Evolutionary conservation across 2,329 filamentous ascomycete species (phyloP), one percentile per base, ranked within the genome.

Genomic region (Aspergillus bombycis): DNA sequence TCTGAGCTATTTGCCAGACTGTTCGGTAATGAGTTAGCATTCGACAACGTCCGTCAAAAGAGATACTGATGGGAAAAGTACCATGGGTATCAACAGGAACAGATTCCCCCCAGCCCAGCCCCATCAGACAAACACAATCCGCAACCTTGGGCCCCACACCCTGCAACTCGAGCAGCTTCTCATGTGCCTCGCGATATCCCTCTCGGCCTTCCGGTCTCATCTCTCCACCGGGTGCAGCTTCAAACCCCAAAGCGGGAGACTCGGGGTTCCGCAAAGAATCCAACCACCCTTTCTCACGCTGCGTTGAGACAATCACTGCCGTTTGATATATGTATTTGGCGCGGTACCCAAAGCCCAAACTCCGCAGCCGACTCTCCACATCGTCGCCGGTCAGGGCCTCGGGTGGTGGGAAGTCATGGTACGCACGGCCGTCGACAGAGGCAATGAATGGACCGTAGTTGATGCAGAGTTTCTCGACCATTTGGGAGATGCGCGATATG

Each of bases 81-180:
- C 83, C 86, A 79, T 99, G 96, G 1, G 96, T 99, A 77, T 99
- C 95, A 36, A 99, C 92, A 0, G 95, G 95, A 1, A 99, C 94
- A 3, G 94, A 89, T 78, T 98, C 94, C 36, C 91, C 91, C 94
- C 96, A 99, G 32, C 94, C 94, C 16, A 99, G 81, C 0, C 96
- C 96, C 91, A 99, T 97, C 23, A 99, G 82, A 74, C 92, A 97
- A 9, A 98, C 94, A 74, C 96, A 99, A 76, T 99, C 96, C 7
- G 95, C 91, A 0, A 99, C 95, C 77, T 99, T 99, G 0, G 96
- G 95, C 0, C 95, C 95, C 7, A 99, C 96, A 1, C 95, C 95
- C 62, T 93, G 88, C 26, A 99, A 83, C 7, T 85, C 80, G 1
- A 98, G 83, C 2, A 99, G 83, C 68, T 91, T 86, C 64, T 92